A percentile compares a stretch with the other conserved stretches of the same genome.
phyloP scores from a whole-genome alignment of 768 basidiomycete species.

The Ramaria sp. region DNA sequence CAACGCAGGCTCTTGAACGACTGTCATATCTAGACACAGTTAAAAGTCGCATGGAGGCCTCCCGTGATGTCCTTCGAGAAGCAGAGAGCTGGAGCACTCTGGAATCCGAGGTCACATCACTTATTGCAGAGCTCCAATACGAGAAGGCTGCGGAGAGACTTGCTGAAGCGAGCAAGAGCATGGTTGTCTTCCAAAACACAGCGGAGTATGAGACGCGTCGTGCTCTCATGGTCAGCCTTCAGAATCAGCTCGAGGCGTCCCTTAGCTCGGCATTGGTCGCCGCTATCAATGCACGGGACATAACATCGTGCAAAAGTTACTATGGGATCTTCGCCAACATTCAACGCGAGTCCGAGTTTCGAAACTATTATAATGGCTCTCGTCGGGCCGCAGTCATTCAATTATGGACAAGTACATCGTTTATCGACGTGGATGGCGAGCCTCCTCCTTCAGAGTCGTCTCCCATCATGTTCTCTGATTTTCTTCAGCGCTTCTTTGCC shows the following conservation, averaged over 20 bases:
- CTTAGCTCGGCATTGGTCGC: conserved; percentile 84
- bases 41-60: conserved; percentile 78
- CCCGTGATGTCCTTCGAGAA: conserved; percentile 82
- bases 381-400: conserved; percentile 53
- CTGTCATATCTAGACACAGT: conserved; percentile 76
- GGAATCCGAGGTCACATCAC: conserved; percentile 80
- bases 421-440: conserved; percentile 41
- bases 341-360: conserved; percentile 84
- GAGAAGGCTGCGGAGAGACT: conserved; percentile 87
- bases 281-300: conserved; percentile 73
- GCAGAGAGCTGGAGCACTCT: conserved; percentile 96
- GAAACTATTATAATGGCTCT: conserved; percentile 89
- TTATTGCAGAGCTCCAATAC: conserved; percentile 66
- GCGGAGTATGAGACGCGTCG: conserved; percentile 83
- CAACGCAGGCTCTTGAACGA: conserved; percentile 57
- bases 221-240: conserved; percentile 79
- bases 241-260: conserved; percentile 91
- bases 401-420: conserved; percentile 52
- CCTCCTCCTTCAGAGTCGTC: conserved; percentile 19
- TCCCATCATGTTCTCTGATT: conserved; percentile 39
- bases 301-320: conserved; percentile 62
- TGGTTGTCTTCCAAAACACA: conserved; percentile 89
- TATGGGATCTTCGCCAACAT: conserved; percentile 85
- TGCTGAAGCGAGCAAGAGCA: conserved; percentile 77
- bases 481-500: conserved; percentile 68